Evolutionary conservation across 257 asterid species (phyloP), one percentile per base, ranked within the genome.

Genomic region (Agastache rugosa): DNA sequence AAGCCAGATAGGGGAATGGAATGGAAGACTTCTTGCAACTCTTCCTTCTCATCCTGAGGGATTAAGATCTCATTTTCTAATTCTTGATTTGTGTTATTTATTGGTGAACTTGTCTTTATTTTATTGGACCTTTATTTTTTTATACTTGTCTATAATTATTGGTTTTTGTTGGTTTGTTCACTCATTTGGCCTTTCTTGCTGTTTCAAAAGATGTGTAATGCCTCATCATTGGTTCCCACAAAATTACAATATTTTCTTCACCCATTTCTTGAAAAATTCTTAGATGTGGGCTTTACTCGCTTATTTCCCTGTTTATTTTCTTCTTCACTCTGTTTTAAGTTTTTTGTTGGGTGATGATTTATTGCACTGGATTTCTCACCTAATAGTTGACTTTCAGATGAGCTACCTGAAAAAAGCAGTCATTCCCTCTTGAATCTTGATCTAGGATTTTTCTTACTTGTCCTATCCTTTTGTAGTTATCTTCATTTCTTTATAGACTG

Each of bases 31-130:
- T 45, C 63, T 67, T 35, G 35, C 42, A 16, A 42, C 34, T 69
- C 77, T 62, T 74, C 67, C 45, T 76, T 82, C 87, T 80, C 89
- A 83, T 82, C 88, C 83, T 76, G 79, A 85, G 82, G 82, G 88
- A 83, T 81, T 70, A 66, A 75, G 82, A 81, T 75, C 80, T 71
- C 83, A 31, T 12, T 71, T 67, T 75, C 31, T 44, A 56, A 69
- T 11, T 68, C 54, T 60, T 75, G 74, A 62, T 31, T 67, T 59
- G 39, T 23, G 64, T 73, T 61, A 17, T 65, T 69, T 82, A 72
- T 51, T 48, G 70, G 23, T 42, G 79, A 75, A 80, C 70, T 69
- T 81, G 75, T 42, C 64, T 71, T 17, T 20, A 47, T 68, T 63
- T 11, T 68, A 62, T 63, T 74, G 72, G 72, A 3, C 19, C 20